These are phyloP conservation scores for Teratosphaeria viscida DNA, from an alignment of 2,329 filamentous ascomycete genomes.

Conservation along the genomic window DNA sequence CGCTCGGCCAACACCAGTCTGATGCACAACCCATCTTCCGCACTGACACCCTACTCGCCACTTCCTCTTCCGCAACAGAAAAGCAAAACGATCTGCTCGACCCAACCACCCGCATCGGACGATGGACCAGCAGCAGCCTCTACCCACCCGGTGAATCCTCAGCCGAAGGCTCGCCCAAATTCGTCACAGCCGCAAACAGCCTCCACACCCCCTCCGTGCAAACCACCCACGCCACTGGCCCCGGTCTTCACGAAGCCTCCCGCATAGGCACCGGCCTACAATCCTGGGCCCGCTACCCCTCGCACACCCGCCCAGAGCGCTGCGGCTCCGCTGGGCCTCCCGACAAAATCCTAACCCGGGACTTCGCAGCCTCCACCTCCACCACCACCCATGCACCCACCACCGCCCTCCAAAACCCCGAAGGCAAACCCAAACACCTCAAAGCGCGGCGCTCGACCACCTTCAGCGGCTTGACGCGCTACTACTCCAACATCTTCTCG, in stretches of 20 bases:
- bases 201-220: neutral
- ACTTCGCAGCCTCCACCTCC: conserved; percentile 26
- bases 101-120: neutral
- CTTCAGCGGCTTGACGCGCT: conserved; percentile 32
- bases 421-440: conserved; percentile 4
- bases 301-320: conserved; percentile 34
- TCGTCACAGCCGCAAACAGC: neutral
- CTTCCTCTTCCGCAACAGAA: neutral
- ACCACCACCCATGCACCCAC: neutral
- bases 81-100: conserved; percentile 11
- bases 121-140: neutral
- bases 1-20: neutral
- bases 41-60: conserved; percentile 4
- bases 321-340: conserved; percentile 28
- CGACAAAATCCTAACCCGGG: conserved; percentile 31
- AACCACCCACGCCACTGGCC: neutral
- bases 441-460: conserved; percentile 28
- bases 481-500: conserved; percentile 37
- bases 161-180: neutral
- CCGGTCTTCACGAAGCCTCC: neutral
- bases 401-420: neutral
- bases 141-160: neutral
- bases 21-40: conserved; percentile 8
- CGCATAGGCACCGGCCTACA: conserved; percentile 17
- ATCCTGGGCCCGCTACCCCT: conserved; percentile 39